Base-by-base conservation (phyloP, 768 basidiomycete genomes). In the Amanita exitialis region DNA sequence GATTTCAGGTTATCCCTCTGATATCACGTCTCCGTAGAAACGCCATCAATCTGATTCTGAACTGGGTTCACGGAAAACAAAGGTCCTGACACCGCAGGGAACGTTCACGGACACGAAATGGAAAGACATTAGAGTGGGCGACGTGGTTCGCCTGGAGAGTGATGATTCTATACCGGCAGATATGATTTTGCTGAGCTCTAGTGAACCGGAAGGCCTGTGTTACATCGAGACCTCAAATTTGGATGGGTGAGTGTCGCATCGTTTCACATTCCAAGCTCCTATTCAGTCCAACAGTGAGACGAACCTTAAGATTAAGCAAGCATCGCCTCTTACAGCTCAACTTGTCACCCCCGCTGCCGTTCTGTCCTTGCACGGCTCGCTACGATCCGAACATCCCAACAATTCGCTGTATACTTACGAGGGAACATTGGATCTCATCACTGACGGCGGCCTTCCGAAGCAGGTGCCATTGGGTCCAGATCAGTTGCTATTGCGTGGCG, bases 301-400 rank as follows among this genome's bases (percentile, higher is more conserved):
- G 3, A 98, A 98, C 61, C 77, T 99, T 58, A 99, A 98, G 72
- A 98, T 99, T 68, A 99, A 99, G 62, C 93, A 99, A 67, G 90
- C 90, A 0, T 88, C 88, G 2, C 72, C 88, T 1, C 81, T 90
- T 30, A 97, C 93, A 1, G 69, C 87, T 0, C 60, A 75, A 4
- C 75, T 97, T 38, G 91, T 84, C 4, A 79, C 89, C 2, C 93
- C 95, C 0, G 66, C 79, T 6, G 76, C 85, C 8, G 84, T 92
- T 37, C 73, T 77, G 15, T 64, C 79, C 6, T 73, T 99, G 1
- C 80, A 78, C 35, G 96, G 96, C 10, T 82, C 86, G 12, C 72
- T 99, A 20, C 83, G 92, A 39, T 95, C 90, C 6, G 96, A 99
- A 64, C 91, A 97, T 54, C 96, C 96, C 5, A 99, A 99, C 66